Evolutionary conservation across 176 grass and related monocot genomes (phyloP), one percentile per base, ranked within the genome.

Genomic region (Otatea glauca): DNA sequence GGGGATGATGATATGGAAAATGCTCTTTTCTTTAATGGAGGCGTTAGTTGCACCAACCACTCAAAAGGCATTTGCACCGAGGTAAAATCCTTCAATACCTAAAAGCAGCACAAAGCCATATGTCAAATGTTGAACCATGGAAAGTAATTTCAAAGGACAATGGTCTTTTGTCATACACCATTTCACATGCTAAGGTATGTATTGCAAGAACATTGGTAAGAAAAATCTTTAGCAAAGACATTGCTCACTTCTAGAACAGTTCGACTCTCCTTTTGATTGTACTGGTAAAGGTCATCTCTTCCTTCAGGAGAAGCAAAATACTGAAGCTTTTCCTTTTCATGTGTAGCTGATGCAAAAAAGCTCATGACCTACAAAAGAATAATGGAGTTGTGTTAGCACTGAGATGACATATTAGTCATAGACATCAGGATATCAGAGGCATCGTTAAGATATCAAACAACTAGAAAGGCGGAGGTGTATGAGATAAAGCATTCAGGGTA

Each of bases 271-370:
- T 93, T 98, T 83, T 95, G 96, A 89, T 95, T 98, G 76, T 95
- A 95, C 67, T 83, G 75, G 70, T 98, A 92, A 83, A 98, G 77
- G 71, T 92, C 91, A 83, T 98, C 96, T 77, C 93, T 93, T 60
- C 96, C 96, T 84, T 98, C 96, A 65, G 96, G 96, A 87, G 96
- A 98, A 76, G 93, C 85, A 90, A 98, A 98, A 75, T 92, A 88
- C 74, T 93, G 91, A 73, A 98, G 91, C 77, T 53, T 98, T 81
- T 95, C 91, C 74, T 90, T 98, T 86, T 95, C 93, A 68, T 89
- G 91, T 87, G 93, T 93, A 41, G 77, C 91, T 70, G 76, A 55
- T 61, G 96, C 87, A 72, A 86, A 95, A 76, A 90, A 95, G 83
- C 91, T 95, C 93, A 98, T 93, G 21, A 98, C 89, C 96, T 95